Evolutionary conservation across 2,329 filamentous ascomycete genomes (phyloP).

Genomic region (Fusarium mexicanum): DNA sequence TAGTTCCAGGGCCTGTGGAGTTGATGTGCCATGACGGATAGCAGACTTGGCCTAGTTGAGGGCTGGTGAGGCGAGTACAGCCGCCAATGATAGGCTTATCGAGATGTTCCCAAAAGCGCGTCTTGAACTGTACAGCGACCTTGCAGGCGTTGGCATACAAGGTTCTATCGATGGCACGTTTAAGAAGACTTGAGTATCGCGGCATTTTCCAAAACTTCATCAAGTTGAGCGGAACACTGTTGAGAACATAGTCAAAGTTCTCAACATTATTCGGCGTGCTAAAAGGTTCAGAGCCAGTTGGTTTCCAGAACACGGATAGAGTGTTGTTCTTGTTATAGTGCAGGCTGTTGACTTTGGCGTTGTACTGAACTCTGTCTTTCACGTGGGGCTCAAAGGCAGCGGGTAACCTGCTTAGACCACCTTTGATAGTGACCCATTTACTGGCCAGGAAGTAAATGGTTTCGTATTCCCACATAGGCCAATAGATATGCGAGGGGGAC

Average conservation of each 20-base stretch:
- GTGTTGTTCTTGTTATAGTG: slow-evolving; percentile 1
- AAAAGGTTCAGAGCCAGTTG: slow-evolving; percentile 35
- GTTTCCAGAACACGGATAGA: slow-evolving; percentile 25
- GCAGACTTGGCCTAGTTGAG: slow-evolving; percentile 31
- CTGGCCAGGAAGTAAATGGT: slow-evolving; percentile 24
- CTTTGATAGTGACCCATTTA: slow-evolving; percentile 20
- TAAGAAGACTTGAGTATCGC: slow-evolving; percentile 45
- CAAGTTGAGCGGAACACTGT: slow-evolving; percentile 50
- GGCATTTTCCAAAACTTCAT: slow-evolving; percentile 51
- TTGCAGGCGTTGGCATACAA: slow-evolving; percentile 49
- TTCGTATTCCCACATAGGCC: slow-evolving; percentile 44
- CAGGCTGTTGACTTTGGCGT: slow-evolving; percentile 4
- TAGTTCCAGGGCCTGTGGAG: slow-evolving; percentile 24
- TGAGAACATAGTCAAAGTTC: slow-evolving; percentile 52
- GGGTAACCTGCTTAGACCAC: not conserved
- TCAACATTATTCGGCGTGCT: slow-evolving; percentile 36
- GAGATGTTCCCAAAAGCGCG: slow-evolving; percentile 67
- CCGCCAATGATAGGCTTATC: slow-evolving; percentile 70
- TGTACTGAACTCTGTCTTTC: not conserved
- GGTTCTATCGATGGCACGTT: slow-evolving; percentile 40
- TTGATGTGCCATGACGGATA: slow-evolving; percentile 34
- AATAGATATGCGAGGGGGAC: not conserved
- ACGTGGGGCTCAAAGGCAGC: not conserved
- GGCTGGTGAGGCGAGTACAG: slow-evolving; percentile 54
- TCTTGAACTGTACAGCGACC: slow-evolving; percentile 58